Base-by-base conservation (phyloP, 768 basidiomycete genomes). In the Kwoniella europaea region DNA sequence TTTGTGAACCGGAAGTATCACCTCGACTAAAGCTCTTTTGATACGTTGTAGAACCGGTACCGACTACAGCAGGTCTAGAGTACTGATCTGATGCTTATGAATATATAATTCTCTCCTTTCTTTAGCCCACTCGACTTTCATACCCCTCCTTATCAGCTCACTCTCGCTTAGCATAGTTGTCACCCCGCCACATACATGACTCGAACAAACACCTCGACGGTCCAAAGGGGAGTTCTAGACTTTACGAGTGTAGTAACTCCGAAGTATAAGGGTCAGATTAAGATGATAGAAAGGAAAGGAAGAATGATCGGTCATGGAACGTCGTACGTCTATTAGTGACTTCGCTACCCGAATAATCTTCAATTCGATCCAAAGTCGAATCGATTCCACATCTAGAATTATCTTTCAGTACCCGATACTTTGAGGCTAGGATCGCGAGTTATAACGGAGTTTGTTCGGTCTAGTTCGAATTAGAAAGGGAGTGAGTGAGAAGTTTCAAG, bases 1-100 rank as follows among this genome's bases (percentile, higher is more conserved):
- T 58, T 58, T 58, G 57, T 29, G 29, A 27, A 58, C 12, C 24
- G 57, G 57, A 58, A 58, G 57, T 58, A 27, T 2, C 15, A 13
- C 24, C 20, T 58, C 20, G 29, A 24, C 24, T 35, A 27, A 15
- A 27, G 27, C 15, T 27, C 20, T 35, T 20, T 27, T 58, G 57
- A 58, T 27, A 58, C 20, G 20, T 24, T 50, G 16, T 13, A 50
- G 46, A 12, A 50, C 4, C 13, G 46, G 46, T 50, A 50, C 5
- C 35, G 35, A 35, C 35, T 35, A 7, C 46, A 50, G 12, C 46
- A 50, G 5, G 13, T 13, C 46, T 18, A 50, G 46, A 50, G 46
- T 50, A 50, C 46, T 50, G 46, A 4, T 50, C 1, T 35, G 35
- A 35, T 35, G 1, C 35, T 35, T 35, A 35, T 9, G 7, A 9